phyloP scores from a whole-genome alignment of 345 rosid species.

The Alliaria petiolata region DNA sequence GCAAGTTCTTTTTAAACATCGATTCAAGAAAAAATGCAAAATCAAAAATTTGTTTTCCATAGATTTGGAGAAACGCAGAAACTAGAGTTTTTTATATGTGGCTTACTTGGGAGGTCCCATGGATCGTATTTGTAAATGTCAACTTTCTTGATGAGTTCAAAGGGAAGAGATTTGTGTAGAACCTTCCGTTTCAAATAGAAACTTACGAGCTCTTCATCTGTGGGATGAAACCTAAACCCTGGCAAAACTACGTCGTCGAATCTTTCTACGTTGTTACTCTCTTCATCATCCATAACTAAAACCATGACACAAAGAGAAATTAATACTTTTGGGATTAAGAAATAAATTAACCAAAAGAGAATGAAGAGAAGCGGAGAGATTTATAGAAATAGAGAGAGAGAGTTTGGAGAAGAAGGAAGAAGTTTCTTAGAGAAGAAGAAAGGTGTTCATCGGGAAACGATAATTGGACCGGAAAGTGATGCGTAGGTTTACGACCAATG shows the following conservation, averaged over 20 bases:
- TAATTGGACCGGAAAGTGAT: slow-evolving; percentile 36
- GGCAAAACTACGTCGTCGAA: slow-evolving; percentile 76
- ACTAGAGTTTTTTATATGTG: not conserved
- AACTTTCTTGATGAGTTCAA: slow-evolving; percentile 87
- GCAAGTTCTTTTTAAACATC: slow-evolving; percentile 48
- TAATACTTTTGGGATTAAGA: not conserved
- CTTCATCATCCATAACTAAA: slow-evolving; percentile 34
- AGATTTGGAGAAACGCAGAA: not conserved
- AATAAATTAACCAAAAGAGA: not conserved
- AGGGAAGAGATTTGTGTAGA: slow-evolving; percentile 54
- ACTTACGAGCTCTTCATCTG: slow-evolving; percentile 94
- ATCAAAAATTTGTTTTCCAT: not conserved
- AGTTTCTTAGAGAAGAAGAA: slow-evolving; percentile 28
- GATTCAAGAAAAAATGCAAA: slow-evolving; percentile 14
- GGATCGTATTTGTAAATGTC: slow-evolving; percentile 93
- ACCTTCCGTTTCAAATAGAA: slow-evolving; percentile 71
- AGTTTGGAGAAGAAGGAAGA: not conserved
- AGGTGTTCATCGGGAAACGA: slow-evolving; percentile 28
- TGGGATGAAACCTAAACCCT: slow-evolving; percentile 93
- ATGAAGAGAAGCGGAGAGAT: slow-evolving; percentile 6
- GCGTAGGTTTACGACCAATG: slow-evolving; percentile 29
- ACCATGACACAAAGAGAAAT: slow-evolving; percentile 3
- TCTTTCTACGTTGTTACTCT: slow-evolving; percentile 46
- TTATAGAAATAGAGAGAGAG: not conserved
- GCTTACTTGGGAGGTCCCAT: slow-evolving; percentile 98